These are phyloP conservation scores for Chalciporus sp. DNA, from an alignment of 1,284 basidiomycete genomes.

Conservation along the genomic window DNA sequence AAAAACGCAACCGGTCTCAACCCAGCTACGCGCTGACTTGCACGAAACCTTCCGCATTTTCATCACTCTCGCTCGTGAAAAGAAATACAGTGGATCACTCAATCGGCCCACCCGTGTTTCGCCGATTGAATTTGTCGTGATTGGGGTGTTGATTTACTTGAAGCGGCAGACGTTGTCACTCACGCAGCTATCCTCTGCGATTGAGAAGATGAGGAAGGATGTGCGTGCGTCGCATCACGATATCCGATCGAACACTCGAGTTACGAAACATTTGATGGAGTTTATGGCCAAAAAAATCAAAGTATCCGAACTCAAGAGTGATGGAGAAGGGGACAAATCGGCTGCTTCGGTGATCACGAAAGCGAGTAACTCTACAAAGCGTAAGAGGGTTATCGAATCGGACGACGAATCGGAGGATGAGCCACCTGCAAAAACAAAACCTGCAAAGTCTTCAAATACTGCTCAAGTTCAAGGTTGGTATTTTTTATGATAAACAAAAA, in stretches of 20 bases:
- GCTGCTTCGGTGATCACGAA: conserved; percentile 20
- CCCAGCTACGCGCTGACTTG: conserved; percentile 35
- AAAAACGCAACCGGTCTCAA: conserved; percentile 28
- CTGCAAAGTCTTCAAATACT: conserved; percentile 7
- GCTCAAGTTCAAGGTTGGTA: conserved; percentile 20
- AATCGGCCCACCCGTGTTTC: conserved; percentile 44
- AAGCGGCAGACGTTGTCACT: conserved; percentile 40
- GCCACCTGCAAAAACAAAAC: conserved; percentile 16
- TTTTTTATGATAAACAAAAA: background rate
- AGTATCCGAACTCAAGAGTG: conserved; percentile 33
- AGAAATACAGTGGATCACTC: conserved; percentile 40
- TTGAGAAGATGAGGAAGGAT: conserved; percentile 45
- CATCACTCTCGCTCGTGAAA: conserved; percentile 40
- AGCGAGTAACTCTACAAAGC: conserved; percentile 22
- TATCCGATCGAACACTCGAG: conserved; percentile 44
- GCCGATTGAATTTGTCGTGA: conserved; percentile 52
- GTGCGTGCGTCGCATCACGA: conserved; percentile 44
- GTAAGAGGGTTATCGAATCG: conserved; percentile 27
- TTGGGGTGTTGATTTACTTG: conserved; percentile 44
- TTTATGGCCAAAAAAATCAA: conserved; percentile 41
- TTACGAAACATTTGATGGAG: conserved; percentile 41
- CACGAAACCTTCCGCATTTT: conserved; percentile 46
- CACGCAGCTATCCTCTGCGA: conserved; percentile 44
- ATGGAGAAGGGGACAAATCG: conserved; percentile 33
- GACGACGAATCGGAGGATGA: conserved; percentile 31